Evolutionary conservation across 2,329 filamentous ascomycete genomes (phyloP).

Genomic region (Trichoderma sp.): DNA sequence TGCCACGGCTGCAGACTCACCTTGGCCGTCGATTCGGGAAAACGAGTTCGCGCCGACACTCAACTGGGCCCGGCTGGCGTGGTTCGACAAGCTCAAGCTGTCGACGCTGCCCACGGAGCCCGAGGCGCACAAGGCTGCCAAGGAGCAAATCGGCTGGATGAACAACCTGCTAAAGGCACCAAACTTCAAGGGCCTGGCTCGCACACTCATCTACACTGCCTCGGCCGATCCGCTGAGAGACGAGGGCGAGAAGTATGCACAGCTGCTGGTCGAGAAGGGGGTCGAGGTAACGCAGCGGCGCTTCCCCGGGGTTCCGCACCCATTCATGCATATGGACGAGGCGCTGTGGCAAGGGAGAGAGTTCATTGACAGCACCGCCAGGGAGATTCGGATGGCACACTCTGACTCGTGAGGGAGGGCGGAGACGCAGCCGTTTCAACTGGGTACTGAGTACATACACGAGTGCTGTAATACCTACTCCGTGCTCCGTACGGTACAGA

Average conservation of each 20-base stretch:
- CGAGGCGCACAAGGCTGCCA: conserved; percentile 18
- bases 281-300: conserved; percentile 44
- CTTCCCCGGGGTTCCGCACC: conserved; percentile 47
- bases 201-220: conserved; percentile 42
- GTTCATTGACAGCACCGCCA: conserved; percentile 34
- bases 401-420: conserved; percentile 15
- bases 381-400: conserved; percentile 31
- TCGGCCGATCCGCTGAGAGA: conserved; percentile 46
- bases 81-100: conserved; percentile 38
- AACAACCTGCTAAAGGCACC: conserved; percentile 37
- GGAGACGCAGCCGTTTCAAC: background rate
- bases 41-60: conserved; percentile 43
- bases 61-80: conserved; percentile 42
- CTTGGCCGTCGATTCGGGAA: conserved; percentile 39
- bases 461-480: too few relatives aligned
- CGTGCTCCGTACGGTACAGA: too few relatives aligned
- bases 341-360: conserved; percentile 36
- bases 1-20: conserved; percentile 35
- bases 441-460: background rate
- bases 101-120: conserved; percentile 25
- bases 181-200: conserved; percentile 33
- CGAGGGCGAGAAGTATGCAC: conserved; percentile 47
- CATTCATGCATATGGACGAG: conserved; percentile 49
- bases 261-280: conserved; percentile 41
- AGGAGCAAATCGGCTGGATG: conserved; percentile 26